A percentile compares a stretch with the other conserved stretches of the same genome.
Evolutionary conservation across 2,329 filamentous ascomycete species (phyloP).

Genomic region (Monosporascus ibericus): DNA sequence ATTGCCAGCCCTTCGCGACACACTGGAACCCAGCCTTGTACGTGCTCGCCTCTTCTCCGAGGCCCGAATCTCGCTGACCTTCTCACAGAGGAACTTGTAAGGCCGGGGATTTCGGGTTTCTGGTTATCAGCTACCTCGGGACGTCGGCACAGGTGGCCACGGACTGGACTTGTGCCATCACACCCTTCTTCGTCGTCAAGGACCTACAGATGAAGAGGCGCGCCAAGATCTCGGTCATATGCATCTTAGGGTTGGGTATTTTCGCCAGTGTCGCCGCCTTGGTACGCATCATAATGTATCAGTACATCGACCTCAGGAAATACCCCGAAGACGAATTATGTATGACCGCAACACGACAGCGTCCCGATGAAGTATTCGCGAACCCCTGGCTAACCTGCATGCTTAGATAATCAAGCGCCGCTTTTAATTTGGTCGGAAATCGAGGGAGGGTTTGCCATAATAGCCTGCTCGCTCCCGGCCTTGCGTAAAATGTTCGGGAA

Average conservation of each 20-base stretch:
- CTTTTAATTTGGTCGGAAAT: neutral
- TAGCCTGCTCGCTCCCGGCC: neutral
- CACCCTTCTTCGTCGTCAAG: conserved; percentile 10
- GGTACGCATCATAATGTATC: neutral
- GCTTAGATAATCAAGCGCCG: neutral
- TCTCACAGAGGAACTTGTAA: neutral
- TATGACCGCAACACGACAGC: neutral
- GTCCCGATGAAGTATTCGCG: neutral
- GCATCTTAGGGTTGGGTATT: conserved; percentile 5
- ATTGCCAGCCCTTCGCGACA: neutral
- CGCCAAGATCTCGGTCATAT: conserved; percentile 7
- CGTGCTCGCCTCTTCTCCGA: neutral
- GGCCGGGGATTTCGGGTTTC: neutral
- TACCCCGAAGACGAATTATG: neutral
- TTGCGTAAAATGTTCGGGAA: neutral
- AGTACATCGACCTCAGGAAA: neutral
- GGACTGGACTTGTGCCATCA: conserved; percentile 9
- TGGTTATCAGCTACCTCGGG: conserved; percentile 4
- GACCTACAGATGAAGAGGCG: conserved; percentile 8
- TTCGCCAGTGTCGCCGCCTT: neutral
- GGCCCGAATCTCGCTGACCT: neutral
- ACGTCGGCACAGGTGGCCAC: conserved; percentile 5
- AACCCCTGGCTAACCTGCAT: neutral
- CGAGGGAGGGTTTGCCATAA: neutral
- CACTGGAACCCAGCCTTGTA: neutral